phyloP scores from a whole-genome alignment of 257 asterid species.

The Solanum ossicruentum region DNA sequence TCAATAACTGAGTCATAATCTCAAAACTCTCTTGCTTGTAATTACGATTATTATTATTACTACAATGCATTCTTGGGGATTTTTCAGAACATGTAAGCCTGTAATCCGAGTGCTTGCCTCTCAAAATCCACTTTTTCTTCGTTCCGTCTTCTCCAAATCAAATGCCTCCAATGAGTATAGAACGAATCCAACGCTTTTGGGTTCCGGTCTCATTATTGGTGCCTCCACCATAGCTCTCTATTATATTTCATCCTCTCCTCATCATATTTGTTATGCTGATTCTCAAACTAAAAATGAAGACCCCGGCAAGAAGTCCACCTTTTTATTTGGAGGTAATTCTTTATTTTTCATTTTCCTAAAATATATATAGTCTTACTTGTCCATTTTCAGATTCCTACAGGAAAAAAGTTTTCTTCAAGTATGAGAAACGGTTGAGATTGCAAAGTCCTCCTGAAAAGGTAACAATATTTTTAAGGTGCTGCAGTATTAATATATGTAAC shows the following conservation, averaged over 20 bases:
- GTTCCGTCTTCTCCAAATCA: slow-evolving; percentile 17
- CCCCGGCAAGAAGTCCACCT: slow-evolving; percentile 25
- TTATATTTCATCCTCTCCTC: slow-evolving; percentile 16
- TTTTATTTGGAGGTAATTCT: slow-evolving; percentile 46
- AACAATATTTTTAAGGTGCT: background rate
- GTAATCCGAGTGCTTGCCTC: slow-evolving; percentile 15
- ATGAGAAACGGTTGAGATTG: slow-evolving; percentile 78
- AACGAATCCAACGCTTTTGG: slow-evolving; percentile 11
- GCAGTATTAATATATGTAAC: background rate
- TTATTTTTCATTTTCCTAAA: background rate
- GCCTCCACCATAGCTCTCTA: slow-evolving; percentile 38
- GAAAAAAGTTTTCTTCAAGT: slow-evolving; percentile 86
- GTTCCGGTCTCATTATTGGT: slow-evolving; percentile 24
- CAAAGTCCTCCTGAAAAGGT: slow-evolving; percentile 95
- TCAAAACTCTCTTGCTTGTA: background rate
- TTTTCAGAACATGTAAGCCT: slow-evolving; percentile 25
- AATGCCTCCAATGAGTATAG: slow-evolving; percentile 6
- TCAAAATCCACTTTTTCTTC: slow-evolving; percentile 3
- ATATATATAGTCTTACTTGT: background rate
- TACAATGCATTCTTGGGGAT: slow-evolving; percentile 55
- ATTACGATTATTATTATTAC: background rate
- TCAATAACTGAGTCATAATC: background rate
- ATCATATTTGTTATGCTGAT: slow-evolving; percentile 43
- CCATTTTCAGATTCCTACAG: slow-evolving; percentile 57
- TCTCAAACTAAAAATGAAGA: slow-evolving; percentile 26